Base-by-base conservation (phyloP, 192 early-diverging fungal species). In the Mortierella claussenii region DNA sequence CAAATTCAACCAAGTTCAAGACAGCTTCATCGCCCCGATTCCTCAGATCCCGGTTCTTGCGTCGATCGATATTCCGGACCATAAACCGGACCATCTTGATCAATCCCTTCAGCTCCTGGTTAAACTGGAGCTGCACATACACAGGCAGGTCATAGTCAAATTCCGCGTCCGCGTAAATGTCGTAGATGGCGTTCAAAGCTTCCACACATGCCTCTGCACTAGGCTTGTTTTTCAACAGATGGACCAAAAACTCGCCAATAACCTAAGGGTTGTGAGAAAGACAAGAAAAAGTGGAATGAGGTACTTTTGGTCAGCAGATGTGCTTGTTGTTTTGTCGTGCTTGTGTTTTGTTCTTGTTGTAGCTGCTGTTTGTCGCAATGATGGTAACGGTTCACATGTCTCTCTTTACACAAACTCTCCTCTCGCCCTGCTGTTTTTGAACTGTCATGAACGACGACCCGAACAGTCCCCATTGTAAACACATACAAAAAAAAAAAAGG, bases 131-230 rank as follows among this genome's bases (percentile, higher is more conserved):
- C 15, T 89, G 65, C 7, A 97, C 91, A 84, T 89, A 98, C 0
- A 96, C 94, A 1, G 93, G 90, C 36, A 69, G 65, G 66, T 97
- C 93, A 61, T 97, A 97, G 65, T 94, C 91, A 69, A 86, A 97
- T 12, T 57, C 87, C 27, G 69, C 82, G 59, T 98, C 96, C 34
- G 87, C 86, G 73, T 97, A 98, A 24, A 97, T 88, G 65, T 98
- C 96, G 62, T 85, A 97, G 36, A 98, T 73, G 23, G 89, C 87
- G 60, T 97, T 94, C 65, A 98, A 67, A 0, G 90, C 91, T 70
- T 97, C 96, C 1, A 88, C 73, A 15, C 89, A 74, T 21, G 81
- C 76, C 43, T 85, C 86, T 18, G 80, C 52, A 21, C 61, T 69
- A 18, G 68, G 69, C 30, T 82, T 68, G 43, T 75, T 62, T 33